Percentiles rank a stretch among this genome's conserved stretches.
Conservation (phyloP, 768 basidiomycete species). For the Tylopilus vinaceipallidus region DNA sequence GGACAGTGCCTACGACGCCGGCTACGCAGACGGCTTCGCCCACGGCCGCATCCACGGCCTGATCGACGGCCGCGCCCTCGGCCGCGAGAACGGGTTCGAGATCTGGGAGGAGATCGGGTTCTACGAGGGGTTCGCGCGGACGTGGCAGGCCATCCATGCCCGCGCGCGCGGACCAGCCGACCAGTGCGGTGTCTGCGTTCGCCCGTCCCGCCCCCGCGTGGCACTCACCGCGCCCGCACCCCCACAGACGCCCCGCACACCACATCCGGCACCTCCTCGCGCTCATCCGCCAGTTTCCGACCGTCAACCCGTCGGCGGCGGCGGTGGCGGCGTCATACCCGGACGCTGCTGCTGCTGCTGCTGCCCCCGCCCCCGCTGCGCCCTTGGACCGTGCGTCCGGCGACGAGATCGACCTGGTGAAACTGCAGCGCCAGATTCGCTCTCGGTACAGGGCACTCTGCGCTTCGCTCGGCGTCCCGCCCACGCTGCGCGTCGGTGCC, state of each 20-base stretch:
- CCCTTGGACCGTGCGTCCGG: conserved; percentile 16
- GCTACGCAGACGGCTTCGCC: conserved; percentile 72
- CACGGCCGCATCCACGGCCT: conserved; percentile 90
- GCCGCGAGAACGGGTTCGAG: conserved; percentile 88
- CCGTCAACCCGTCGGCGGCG: conserved; percentile 61
- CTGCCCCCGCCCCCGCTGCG: no score
- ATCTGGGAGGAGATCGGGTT: conserved; percentile 98
- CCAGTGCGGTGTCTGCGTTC: no score
- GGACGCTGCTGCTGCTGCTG: conserved; percentile 24
- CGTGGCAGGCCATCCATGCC: conserved; percentile 59
- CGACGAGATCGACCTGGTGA: conserved; percentile 64
- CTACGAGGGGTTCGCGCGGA: conserved; percentile 80
- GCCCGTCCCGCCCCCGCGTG: no score
- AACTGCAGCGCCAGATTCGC: conserved; percentile 79
- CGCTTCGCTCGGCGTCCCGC: conserved; percentile 69
- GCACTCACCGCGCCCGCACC: no score
- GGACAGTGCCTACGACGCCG: conserved; percentile 79
- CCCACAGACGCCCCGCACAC: conserved; percentile 54
- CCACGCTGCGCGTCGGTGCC: conserved; percentile 35
- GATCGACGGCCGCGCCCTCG: conserved; percentile 88
- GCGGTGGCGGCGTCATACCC: no score
- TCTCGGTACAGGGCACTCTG: conserved; percentile 88
- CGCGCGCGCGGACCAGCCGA: conserved; percentile 29
- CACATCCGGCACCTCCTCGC: conserved; percentile 71
- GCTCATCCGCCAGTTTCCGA: conserved; percentile 74